These are phyloP conservation scores for Apiotrichum mycotoxinovorans DNA, from an alignment of 1,284 basidiomycete species.

Conservation along the genomic window DNA sequence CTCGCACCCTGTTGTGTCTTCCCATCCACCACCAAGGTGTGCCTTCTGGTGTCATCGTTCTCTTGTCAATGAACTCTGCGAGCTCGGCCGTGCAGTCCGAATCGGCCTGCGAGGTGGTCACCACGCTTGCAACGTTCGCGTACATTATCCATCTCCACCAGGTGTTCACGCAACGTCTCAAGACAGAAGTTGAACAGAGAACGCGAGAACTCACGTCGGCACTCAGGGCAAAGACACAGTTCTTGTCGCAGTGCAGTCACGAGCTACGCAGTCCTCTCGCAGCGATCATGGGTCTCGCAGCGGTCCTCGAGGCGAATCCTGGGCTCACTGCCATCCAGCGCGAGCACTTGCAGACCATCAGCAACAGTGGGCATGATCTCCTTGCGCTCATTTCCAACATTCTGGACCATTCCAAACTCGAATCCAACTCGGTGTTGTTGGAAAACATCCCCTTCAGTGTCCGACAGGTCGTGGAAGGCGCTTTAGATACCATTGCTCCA, in stretches of 20 bases:
- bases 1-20: constrained; percentile 30
- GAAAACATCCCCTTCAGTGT: constrained; percentile 51
- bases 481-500: constrained; percentile 41
- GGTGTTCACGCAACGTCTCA: constrained; percentile 30
- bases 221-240: constrained; percentile 36
- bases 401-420: constrained; percentile 52
- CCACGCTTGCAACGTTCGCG: constrained; percentile 36
- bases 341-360: constrained; percentile 52
- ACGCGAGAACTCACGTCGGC: constrained; percentile 34
- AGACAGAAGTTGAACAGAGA: constrained; percentile 30
- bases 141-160: constrained; percentile 33
- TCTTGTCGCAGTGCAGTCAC: constrained; percentile 48
- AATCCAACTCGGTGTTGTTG: constrained; percentile 49
- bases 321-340: constrained; percentile 47
- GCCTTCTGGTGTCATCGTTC: constrained; percentile 32
- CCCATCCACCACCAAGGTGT: constrained; percentile 36
- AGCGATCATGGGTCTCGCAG: constrained; percentile 46
- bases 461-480: constrained; percentile 41
- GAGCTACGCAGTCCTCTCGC: constrained; percentile 52
- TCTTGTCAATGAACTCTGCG: constrained; percentile 27
- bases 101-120: constrained; percentile 25
- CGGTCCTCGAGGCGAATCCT: constrained; percentile 44
- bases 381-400: constrained; percentile 53
- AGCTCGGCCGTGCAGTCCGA: constrained; percentile 24
- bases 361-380: constrained; percentile 50